Evolutionary conservation across 2,329 filamentous ascomycete genomes (phyloP), one percentile per base, ranked within the genome.

Genomic region (Aspergillus viridinutans): DNA sequence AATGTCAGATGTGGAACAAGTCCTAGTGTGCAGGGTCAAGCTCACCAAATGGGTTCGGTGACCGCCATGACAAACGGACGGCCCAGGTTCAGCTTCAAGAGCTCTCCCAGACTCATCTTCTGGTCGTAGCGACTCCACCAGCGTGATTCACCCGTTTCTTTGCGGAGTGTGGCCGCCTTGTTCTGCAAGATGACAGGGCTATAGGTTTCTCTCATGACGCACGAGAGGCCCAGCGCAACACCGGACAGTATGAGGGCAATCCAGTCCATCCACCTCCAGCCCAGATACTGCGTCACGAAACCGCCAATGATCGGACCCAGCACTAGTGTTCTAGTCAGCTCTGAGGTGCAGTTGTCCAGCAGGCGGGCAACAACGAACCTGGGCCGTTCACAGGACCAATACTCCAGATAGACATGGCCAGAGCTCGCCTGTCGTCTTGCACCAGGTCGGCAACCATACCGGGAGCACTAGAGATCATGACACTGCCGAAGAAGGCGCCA

Each of bases 251-350:
- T 92, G 66, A 93, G 75, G 8, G 87, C 83, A 21, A 94, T 80
- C 89, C 90, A 96, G 67, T 90, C 89, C 40, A 87, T 88, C 90
- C 91, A 96, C 29, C 92, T 78, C 92, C 92, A 97, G 10, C 90
- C 91, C 2, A 94, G 78, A 61, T 78, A 78, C 57, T 79, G 69
- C 4, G 79, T 90, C 1, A 89, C 84, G 64, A 96, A 95, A 0
- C 92, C 92, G 23, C 92, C 92, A 35, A 96, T 87, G 0, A 92
- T 75, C 0, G 89, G 88, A 0, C 88, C 86, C 29, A 85, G 77
- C 0, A 77, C 74, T 73, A 52, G 14, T 8, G 1, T 6, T 10
- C 50, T 23, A 49, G 49, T 64, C 50, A 65, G 55, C 20, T 12
- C 20, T 20, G 2, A 3, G 4, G 6, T 7, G 14, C 10, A 29